Percentiles rank a stretch among this genome's conserved stretches.
Evolutionary conservation across 495 filamentous ascomycete species (phyloP).

Genomic region (Viridothelium virens): DNA sequence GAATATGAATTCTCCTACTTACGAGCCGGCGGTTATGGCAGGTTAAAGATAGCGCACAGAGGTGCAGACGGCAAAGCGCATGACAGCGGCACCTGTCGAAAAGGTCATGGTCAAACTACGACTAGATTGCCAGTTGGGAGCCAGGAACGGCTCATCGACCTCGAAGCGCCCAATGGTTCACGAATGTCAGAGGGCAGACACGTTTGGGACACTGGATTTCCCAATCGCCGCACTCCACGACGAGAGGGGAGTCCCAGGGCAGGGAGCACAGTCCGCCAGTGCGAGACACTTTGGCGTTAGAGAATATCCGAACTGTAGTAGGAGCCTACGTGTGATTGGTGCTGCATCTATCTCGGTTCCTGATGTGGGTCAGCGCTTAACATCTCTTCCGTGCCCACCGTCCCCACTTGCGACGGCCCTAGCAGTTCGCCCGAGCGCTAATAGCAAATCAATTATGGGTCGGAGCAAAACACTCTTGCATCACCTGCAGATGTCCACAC

Average conservation of each 20-base stretch:
- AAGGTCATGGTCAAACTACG: constrained; percentile 12
- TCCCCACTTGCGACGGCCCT: background rate
- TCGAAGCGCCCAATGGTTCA: constrained; percentile 19
- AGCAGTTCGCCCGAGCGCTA: constrained; percentile 3
- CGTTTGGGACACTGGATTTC: background rate
- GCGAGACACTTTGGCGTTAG: constrained; percentile 4
- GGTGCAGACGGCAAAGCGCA: background rate
- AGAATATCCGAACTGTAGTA: background rate
- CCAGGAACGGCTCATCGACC: constrained; percentile 15
- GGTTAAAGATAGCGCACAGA: constrained; percentile 2
- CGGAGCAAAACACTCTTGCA: background rate
- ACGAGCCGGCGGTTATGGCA: background rate
- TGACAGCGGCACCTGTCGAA: constrained; percentile 12
- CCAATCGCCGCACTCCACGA: constrained; percentile 18
- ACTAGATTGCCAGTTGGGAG: constrained; percentile 8
- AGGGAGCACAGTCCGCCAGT: constrained; percentile 2
- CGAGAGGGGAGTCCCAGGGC: background rate
- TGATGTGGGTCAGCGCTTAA: background rate
- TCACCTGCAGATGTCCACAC: background rate
- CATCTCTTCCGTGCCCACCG: background rate
- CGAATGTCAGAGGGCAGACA: background rate
- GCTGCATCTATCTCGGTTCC: constrained; percentile 6
- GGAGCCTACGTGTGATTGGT: background rate
- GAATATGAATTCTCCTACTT: background rate
- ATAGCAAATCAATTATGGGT: constrained; percentile 7